Percentiles rank a stretch among this genome's conserved stretches.
Evolutionary conservation across 2,329 filamentous ascomycete species (phyloP).

Genomic region (Geoglossum cookeanum): DNA sequence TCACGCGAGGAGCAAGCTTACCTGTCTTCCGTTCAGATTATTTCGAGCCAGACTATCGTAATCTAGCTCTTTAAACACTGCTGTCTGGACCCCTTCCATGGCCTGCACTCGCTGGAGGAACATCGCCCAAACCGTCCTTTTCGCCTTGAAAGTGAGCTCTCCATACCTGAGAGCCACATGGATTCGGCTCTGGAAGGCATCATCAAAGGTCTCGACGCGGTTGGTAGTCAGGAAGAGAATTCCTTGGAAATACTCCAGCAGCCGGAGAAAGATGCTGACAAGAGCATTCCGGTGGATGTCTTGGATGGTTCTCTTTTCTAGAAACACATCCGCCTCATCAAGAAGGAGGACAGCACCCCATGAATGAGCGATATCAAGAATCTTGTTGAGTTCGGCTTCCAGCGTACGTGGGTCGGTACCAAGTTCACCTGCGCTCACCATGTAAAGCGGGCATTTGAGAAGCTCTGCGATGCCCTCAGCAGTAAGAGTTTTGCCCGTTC

Average conservation of each 20-base stretch:
- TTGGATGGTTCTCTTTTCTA: slow-evolving; percentile 65
- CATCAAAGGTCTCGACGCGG: slow-evolving; percentile 6
- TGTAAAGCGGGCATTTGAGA: slow-evolving; percentile 64
- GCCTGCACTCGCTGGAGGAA: slow-evolving; percentile 57
- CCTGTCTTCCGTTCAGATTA: slow-evolving; percentile 49
- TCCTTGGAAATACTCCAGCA: slow-evolving; percentile 59
- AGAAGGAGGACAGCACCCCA: slow-evolving; percentile 76
- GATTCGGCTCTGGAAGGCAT: slow-evolving; percentile 6
- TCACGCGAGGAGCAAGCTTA: slow-evolving; percentile 17
- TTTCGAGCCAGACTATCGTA: slow-evolving; percentile 46
- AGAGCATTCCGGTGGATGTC: slow-evolving; percentile 73
- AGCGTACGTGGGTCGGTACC: slow-evolving; percentile 58
- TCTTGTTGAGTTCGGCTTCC: slow-evolving; percentile 61
- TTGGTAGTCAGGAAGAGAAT: slow-evolving; percentile 7
- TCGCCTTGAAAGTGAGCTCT: slow-evolving; percentile 36
- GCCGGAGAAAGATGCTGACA: slow-evolving; percentile 69
- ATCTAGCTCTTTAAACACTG: slow-evolving; percentile 47
- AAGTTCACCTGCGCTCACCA: slow-evolving; percentile 64
- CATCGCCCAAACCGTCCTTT: slow-evolving; percentile 64
- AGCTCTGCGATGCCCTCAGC: slow-evolving; percentile 74
- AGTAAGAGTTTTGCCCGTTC: slow-evolving; percentile 76
- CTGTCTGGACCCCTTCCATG: slow-evolving; percentile 40
- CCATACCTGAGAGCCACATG: slow-evolving; percentile 5
- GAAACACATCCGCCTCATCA: slow-evolving; percentile 70
- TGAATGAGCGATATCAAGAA: slow-evolving; percentile 66